Percentiles rank a stretch among this genome's conserved stretches.
Conservation (phyloP, 106 monocot species). For the Gastrodia elata region DNA sequence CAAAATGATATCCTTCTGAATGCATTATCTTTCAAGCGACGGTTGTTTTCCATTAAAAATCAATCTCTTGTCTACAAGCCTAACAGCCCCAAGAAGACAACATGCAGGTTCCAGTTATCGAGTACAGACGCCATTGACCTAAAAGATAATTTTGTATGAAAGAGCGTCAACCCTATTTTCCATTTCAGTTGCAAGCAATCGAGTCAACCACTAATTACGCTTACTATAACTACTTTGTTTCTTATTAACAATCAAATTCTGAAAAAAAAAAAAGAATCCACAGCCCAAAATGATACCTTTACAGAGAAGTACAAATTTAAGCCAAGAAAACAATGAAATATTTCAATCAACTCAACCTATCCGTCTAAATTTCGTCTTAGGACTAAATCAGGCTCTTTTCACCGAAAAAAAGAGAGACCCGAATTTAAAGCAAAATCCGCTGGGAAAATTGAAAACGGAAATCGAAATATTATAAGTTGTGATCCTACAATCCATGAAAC, state of each 20-base stretch:
- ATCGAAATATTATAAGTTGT: neutral
- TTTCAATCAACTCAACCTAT: neutral
- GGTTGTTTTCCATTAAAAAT: neutral
- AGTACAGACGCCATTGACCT: neutral
- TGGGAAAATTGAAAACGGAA: neutral
- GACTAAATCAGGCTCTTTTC: neutral
- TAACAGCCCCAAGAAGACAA: neutral
- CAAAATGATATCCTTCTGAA: neutral
- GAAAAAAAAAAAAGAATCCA: slow-evolving; percentile 1
- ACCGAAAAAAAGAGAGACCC: neutral
- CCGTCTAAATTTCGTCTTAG: neutral
- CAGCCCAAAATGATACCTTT: neutral
- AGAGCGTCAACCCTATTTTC: neutral
- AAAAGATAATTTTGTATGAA: neutral
- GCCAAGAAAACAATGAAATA: neutral
- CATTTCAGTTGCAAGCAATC: neutral
- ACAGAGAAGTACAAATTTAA: neutral
- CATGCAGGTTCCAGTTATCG: neutral
- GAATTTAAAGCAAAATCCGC: neutral
- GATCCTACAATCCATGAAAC: neutral
- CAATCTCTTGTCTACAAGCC: neutral
- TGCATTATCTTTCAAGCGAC: neutral
- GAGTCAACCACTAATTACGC: neutral
- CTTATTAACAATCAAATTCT: neutral
- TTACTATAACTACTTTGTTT: neutral